Conservation (phyloP, 805 yeast genomes). For the Scheffersomyces spartinae region DNA sequence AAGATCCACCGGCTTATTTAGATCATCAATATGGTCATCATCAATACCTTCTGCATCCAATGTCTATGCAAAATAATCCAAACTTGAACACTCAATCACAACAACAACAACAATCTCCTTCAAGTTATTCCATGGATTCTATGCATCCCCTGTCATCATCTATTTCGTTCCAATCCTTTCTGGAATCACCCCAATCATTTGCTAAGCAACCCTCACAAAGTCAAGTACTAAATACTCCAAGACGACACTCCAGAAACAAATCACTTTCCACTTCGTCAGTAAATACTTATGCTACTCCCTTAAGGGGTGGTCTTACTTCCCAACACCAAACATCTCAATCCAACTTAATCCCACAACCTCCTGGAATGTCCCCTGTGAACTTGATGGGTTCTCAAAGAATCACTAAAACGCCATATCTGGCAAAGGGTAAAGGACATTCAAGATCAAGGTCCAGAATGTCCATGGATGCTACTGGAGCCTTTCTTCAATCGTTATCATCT, state of each 20-base stretch:
- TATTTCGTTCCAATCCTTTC: slow-evolving; percentile 21
- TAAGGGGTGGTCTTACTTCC: slow-evolving; percentile 10
- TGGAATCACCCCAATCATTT: slow-evolving; percentile 19
- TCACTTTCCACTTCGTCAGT: slow-evolving; percentile 21
- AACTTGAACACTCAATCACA: background rate
- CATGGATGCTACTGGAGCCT: slow-evolving; percentile 18
- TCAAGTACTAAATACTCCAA: slow-evolving; percentile 18
- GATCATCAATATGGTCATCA: too few species aligned
- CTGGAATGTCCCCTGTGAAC: slow-evolving; percentile 13
- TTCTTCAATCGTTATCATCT: slow-evolving; percentile 7
- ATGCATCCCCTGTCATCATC: slow-evolving; percentile 26
- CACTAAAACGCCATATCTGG: slow-evolving; percentile 21
- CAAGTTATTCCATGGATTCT: slow-evolving; percentile 19
- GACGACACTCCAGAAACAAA: slow-evolving; percentile 20
- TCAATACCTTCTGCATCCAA: slow-evolving; percentile 2
- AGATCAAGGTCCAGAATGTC: slow-evolving; percentile 30
- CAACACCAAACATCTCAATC: slow-evolving; percentile 10
- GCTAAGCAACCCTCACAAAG: slow-evolving; percentile 6
- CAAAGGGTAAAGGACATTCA: slow-evolving; percentile 20
- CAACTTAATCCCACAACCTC: slow-evolving; percentile 6
- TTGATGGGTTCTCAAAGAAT: slow-evolving; percentile 2
- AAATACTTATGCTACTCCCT: slow-evolving; percentile 20
- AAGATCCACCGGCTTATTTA: slow-evolving; percentile 10
- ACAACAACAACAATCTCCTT: slow-evolving; percentile 7
- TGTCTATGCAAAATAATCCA: slow-evolving; percentile 1